Base-by-base conservation (phyloP, 495 filamentous ascomycete genomes). In the Lasiosphaeriaceae sp. region DNA sequence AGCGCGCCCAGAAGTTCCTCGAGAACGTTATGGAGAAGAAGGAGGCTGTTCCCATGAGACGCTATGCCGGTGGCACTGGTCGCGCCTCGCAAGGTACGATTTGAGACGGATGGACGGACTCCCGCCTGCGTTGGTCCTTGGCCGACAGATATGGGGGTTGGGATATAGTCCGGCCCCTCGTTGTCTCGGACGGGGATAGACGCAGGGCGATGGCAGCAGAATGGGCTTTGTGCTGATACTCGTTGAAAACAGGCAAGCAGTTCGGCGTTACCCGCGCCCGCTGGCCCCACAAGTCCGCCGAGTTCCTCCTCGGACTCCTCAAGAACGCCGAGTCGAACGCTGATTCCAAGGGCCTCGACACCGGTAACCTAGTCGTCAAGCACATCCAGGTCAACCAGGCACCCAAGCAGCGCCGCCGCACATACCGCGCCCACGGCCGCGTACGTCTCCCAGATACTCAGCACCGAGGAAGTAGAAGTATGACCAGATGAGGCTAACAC, bases 341-440 rank as follows among this genome's bases (percentile, higher is more conserved):
- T 72, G 95, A 97, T 68, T 89, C 90, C 77, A 97, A 97, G 85
- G 94, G 95, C 74, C 90, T 99, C 66, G 94, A 99, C 79, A 97
- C 90, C 67, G 84, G 86, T 80, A 95, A 92, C 81, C 83, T 99
- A 62, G 80, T 96, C 69, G 89, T 99, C 76, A 95, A 96, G 88
- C 94, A 96, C 84, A 97, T 99, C 80, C 94, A 97, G 80, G 95
- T 97, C 81, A 97, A 97, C 86, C 94, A 99, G 82, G 94, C 94
- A 59, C 94, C 94, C 68, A 97, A 97, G 86, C 91, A 96, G 80
- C 84, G 94, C 71, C 85, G 94, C 77, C 87, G 94, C 69, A 99
- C 94, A 69, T 99, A 97, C 86, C 91, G 94, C 84, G 95, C 95
- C 59, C 94, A 99, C 82, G 94, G 94, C 85, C 89, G 92, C 83